Evolutionary conservation across 108 stramenopile genomes (phyloP).

Genomic region (Licmophora abbreviata): DNA sequence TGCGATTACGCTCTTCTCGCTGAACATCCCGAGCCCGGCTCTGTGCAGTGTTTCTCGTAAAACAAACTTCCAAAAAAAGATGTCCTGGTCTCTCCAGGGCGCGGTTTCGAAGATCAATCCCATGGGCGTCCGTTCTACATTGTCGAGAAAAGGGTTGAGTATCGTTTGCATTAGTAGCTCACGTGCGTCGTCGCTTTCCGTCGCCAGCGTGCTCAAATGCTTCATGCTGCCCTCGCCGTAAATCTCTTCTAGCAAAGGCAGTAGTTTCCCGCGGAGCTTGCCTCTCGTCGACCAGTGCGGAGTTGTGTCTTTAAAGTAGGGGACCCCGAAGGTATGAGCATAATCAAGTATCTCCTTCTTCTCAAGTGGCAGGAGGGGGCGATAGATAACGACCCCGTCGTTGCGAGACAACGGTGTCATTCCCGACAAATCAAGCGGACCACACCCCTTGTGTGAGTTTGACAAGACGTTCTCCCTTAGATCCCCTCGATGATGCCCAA

Average conservation of each 20-base stretch:
- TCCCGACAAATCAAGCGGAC: slow-evolving; percentile 80
- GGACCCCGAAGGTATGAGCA: slow-evolving; percentile 90
- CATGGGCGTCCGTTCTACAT: slow-evolving; percentile 51
- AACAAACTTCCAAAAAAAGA: slow-evolving; percentile 85
- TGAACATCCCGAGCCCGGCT: slow-evolving; percentile 75
- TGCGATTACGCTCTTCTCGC: slow-evolving; percentile 61
- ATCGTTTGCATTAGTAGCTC: slow-evolving; percentile 50
- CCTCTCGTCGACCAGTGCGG: slow-evolving; percentile 93
- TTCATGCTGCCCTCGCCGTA: slow-evolving; percentile 90
- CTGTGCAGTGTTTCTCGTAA: slow-evolving; percentile 70
- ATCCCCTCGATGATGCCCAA: slow-evolving; percentile 97
- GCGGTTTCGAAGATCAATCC: slow-evolving; percentile 58
- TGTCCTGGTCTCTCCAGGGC: slow-evolving; percentile 44
- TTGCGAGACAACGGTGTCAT: slow-evolving; percentile 80
- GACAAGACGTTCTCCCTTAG: slow-evolving; percentile 94
- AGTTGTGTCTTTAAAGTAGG: slow-evolving; percentile 93
- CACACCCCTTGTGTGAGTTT: slow-evolving; percentile 89
- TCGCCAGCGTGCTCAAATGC: slow-evolving; percentile 70
- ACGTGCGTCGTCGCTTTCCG: slow-evolving; percentile 75
- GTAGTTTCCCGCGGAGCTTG: slow-evolving; percentile 85
- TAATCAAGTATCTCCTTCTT: slow-evolving; percentile 81
- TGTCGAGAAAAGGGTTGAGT: slow-evolving; percentile 53
- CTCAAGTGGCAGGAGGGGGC: slow-evolving; percentile 81
- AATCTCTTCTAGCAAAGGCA: slow-evolving; percentile 88
- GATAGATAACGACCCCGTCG: slow-evolving; percentile 80